Percentiles rank a stretch among this genome's conserved stretches.
phyloP scores from a whole-genome alignment of 352 stramenopile species.

The Phytopythium delawarense region DNA sequence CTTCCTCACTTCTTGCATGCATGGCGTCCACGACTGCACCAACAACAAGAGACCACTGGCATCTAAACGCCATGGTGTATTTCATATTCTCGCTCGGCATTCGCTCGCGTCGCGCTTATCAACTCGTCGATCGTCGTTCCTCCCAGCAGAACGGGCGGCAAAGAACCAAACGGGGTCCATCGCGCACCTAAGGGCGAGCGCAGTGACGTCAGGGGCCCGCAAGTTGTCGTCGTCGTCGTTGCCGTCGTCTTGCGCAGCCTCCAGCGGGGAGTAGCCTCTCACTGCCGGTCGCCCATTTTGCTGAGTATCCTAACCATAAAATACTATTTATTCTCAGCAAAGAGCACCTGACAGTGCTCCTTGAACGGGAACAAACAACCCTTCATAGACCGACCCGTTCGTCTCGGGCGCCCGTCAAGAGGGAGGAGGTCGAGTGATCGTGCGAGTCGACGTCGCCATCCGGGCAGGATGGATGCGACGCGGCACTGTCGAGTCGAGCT shows the following conservation, averaged over 20 bases:
- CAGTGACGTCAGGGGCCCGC: slow-evolving; percentile 36
- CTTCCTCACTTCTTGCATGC: neutral
- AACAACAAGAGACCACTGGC: slow-evolving; percentile 2
- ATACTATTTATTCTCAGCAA: slow-evolving; percentile 75
- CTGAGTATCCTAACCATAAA: slow-evolving; percentile 61
- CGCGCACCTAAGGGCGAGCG: slow-evolving; percentile 66
- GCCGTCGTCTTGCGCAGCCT: slow-evolving; percentile 25
- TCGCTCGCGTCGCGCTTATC: neutral
- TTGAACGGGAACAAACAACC: slow-evolving; percentile 83
- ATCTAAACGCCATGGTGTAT: neutral
- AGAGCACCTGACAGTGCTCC: slow-evolving; percentile 81
- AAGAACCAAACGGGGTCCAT: slow-evolving; percentile 35
- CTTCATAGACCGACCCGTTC: slow-evolving; percentile 35
- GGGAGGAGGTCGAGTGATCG: neutral
- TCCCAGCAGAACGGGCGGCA: slow-evolving; percentile 10
- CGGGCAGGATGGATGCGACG: neutral
- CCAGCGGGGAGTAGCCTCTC: slow-evolving; percentile 50
- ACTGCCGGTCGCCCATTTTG: slow-evolving; percentile 46
- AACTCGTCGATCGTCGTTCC: neutral
- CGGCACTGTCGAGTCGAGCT: slow-evolving; percentile 6
- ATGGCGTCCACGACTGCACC: neutral
- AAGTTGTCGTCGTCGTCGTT: slow-evolving; percentile 7
- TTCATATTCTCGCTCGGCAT: slow-evolving; percentile 2
- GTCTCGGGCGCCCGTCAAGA: slow-evolving; percentile 1
- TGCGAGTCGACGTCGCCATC: slow-evolving; percentile 1